Evolutionary conservation across 352 stramenopile species (phyloP).

Genomic region (Globisporangium nodosum): DNA sequence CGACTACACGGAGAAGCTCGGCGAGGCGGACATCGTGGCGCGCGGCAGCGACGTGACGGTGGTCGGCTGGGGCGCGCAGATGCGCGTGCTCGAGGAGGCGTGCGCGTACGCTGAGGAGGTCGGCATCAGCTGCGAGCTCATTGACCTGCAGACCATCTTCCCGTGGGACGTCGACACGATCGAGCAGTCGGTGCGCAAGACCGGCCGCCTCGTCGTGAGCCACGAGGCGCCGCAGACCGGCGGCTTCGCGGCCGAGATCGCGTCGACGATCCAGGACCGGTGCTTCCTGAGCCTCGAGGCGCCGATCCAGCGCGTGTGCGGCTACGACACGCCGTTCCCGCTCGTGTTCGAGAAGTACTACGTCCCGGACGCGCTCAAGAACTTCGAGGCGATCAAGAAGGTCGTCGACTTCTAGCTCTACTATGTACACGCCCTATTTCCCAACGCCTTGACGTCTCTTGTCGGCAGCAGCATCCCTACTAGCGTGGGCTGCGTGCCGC

Average conservation of each 20-base stretch:
- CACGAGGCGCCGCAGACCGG: constrained; percentile 94
- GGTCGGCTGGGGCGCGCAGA: constrained; percentile 92
- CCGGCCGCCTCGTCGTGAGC: constrained; percentile 93
- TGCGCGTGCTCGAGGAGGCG: constrained; percentile 79
- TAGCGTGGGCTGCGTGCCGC: background rate
- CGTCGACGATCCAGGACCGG: constrained; percentile 88
- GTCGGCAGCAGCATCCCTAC: background rate
- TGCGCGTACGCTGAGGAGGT: constrained; percentile 86
- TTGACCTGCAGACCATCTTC: constrained; percentile 97
- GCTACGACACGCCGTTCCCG: constrained; percentile 97
- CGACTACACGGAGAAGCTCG: constrained; percentile 93
- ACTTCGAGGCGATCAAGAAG: constrained; percentile 94
- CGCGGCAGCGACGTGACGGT: constrained; percentile 93
- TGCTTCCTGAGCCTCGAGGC: constrained; percentile 97
- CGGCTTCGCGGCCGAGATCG: constrained; percentile 96
- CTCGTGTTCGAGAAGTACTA: constrained; percentile 97
- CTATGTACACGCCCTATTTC: background rate
- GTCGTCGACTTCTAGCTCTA: constrained; percentile 80
- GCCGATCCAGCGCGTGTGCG: constrained; percentile 91
- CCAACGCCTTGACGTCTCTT: background rate
- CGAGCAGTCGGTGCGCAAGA: constrained; percentile 95
- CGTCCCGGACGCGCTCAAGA: constrained; percentile 91
- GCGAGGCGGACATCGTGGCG: constrained; percentile 92
- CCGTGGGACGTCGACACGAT: constrained; percentile 96
- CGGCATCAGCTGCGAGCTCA: constrained; percentile 96